Evolutionary conservation across 441 rosid species (phyloP).

Genomic region (Corymbia citriodora): DNA sequence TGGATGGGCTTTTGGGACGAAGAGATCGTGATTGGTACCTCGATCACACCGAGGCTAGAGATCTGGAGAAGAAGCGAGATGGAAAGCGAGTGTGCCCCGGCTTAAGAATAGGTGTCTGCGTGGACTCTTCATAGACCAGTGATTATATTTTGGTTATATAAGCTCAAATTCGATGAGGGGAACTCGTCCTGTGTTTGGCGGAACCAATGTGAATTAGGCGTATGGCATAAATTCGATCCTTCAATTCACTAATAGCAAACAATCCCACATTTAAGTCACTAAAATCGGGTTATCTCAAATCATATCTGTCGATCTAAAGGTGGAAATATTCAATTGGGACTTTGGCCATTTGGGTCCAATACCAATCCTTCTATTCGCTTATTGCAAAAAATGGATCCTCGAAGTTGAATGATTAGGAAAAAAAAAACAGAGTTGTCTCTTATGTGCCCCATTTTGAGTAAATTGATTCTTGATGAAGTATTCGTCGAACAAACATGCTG

Average conservation of each 20-base stretch:
- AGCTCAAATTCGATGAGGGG: neutral
- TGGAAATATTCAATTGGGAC: neutral
- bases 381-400: neutral
- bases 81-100: neutral
- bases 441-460: neutral
- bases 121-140: neutral
- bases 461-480: neutral
- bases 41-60: neutral
- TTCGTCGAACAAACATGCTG: neutral
- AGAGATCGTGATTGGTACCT: too few relatives aligned
- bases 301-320: neutral
- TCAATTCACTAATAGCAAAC: neutral
- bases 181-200: neutral
- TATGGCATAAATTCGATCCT: neutral
- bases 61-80: neutral
- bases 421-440: neutral
- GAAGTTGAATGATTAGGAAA: neutral
- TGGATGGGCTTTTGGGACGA: neutral
- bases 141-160: neutral
- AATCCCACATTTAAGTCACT: neutral
- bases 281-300: neutral
- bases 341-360: neutral
- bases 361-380: neutral
- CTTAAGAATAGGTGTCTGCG: neutral
- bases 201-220: neutral